Base-by-base conservation (phyloP, 768 basidiomycete genomes). In the Kwoniella sp. region DNA sequence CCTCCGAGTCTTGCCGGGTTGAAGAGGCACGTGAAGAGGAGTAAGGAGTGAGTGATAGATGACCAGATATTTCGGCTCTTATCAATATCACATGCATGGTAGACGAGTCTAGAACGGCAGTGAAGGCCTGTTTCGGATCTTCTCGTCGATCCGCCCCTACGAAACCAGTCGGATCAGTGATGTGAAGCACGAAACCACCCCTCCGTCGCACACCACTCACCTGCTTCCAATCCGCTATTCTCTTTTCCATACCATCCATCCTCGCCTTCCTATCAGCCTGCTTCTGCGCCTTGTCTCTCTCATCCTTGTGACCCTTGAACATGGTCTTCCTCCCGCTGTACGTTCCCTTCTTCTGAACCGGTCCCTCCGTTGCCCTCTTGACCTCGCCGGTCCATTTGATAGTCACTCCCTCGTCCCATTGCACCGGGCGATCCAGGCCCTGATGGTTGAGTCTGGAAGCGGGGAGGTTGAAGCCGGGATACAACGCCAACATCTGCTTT, bases 281-380 rank as follows among this genome's bases (percentile, higher is more conserved):
- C 40, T 63, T 53, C 37, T 58, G 59, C 17, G 49, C 36, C 31
- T 46, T 57, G 25, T 61, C 46, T 33, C 70, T 43, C 52, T 72
- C 68, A 46, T 65, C 56, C 46, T 65, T 68, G 34, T 69, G 70
- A 17, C 65, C 66, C 48, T 69, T 72, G 61, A 72, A 72, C 58
- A 57, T 52, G 10, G 36, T 47, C 34, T 51, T 62, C 33, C 68
- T 46, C 9, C 57, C 56, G 0, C 42, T 47, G 55, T 69, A 67
- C 11, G 64, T 33, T 3, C 54, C 53, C 47, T 63, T 60, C 42
- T 51, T 37, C 44, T 56, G 53, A 11, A 19, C 20, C n/a, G 17
- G 29, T 6, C 5, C 17, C 37, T 12, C 19, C 11, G 14, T 39
- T 33, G 19, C n/a, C 19, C 33, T 14, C 28, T 3, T 28, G 7